phyloP scores from a whole-genome alignment of 371 early-diverging fungal genomes.

The Phascolomyces articulosus region DNA sequence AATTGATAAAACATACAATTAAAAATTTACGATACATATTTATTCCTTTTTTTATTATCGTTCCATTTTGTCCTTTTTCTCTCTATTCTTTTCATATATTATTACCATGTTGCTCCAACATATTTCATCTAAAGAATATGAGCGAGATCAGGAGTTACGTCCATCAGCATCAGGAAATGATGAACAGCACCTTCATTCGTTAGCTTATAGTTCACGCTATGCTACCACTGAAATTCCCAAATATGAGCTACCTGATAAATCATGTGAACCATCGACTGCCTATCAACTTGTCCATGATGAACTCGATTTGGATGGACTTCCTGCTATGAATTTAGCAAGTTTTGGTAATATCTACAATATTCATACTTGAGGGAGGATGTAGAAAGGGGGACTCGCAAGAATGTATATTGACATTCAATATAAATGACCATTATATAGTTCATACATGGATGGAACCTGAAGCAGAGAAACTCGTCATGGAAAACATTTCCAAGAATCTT shows the following conservation, averaged over 20 bases:
- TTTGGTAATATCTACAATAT: conserved; percentile 30
- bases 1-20: no score
- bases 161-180: conserved; percentile 7
- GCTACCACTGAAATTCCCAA: conserved; percentile 50
- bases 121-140: background rate
- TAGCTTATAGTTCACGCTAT: conserved; percentile 58
- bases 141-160: background rate
- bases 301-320: conserved; percentile 66
- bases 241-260: conserved; percentile 41
- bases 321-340: conserved; percentile 64
- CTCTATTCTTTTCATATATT: background rate
- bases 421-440: no score
- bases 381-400: no score
- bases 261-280: conserved; percentile 50
- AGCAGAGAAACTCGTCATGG: conserved; percentile 67
- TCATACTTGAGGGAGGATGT: no score
- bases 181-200: conserved; percentile 18
- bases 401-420: no score
- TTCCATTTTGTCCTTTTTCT: background rate
- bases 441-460: conserved; percentile 76
- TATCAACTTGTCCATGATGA: conserved; percentile 69
- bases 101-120: conserved; percentile 9
- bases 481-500: conserved; percentile 64
- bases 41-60: background rate
- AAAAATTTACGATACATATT: no score